Conservation (phyloP, 2,329 filamentous ascomycete genomes). For the Neofusicoccum laricinum region DNA sequence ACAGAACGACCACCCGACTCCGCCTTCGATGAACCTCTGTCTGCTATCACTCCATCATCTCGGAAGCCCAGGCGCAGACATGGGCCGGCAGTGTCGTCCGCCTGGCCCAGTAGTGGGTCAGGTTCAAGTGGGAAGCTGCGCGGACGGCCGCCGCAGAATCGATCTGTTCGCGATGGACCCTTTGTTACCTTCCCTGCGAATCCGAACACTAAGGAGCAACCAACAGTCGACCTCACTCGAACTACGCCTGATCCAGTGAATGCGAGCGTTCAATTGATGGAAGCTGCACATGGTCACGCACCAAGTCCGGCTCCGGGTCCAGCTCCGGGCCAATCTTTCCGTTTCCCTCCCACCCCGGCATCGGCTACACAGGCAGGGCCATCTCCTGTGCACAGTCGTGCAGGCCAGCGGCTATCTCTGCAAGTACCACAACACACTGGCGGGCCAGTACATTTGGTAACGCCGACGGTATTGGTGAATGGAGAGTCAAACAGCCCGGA, state of each 20-base stretch:
- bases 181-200: slow-evolving; percentile 69
- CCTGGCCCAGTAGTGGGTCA: slow-evolving; percentile 70
- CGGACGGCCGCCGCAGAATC: slow-evolving; percentile 75
- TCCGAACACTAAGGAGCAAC: slow-evolving; percentile 48
- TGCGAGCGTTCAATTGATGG: slow-evolving; percentile 22
- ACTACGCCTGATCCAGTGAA: slow-evolving; percentile 42
- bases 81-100: slow-evolving; percentile 84
- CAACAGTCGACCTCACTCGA: slow-evolving; percentile 45
- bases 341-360: slow-evolving; percentile 38
- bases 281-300: slow-evolving; percentile 14
- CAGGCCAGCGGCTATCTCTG: slow-evolving; percentile 53
- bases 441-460: slow-evolving; percentile 61
- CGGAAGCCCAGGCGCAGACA: slow-evolving; percentile 62
- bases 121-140: slow-evolving; percentile 67
- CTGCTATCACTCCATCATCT: slow-evolving; percentile 63
- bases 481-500: slow-evolving; percentile 35
- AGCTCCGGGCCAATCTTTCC: slow-evolving; percentile 27
- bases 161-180: slow-evolving; percentile 62
- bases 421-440: slow-evolving; percentile 62
- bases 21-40: slow-evolving; percentile 62
- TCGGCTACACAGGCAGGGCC: slow-evolving; percentile 26
- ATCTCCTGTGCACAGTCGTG: slow-evolving; percentile 28
- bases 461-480: slow-evolving; percentile 55
- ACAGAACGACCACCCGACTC: slow-evolving; percentile 48
- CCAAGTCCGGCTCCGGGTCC: slow-evolving; percentile 20